Evolutionary conservation across 768 basidiomycete species (phyloP).

Genomic region (Agaricus sinodeliciosus): DNA sequence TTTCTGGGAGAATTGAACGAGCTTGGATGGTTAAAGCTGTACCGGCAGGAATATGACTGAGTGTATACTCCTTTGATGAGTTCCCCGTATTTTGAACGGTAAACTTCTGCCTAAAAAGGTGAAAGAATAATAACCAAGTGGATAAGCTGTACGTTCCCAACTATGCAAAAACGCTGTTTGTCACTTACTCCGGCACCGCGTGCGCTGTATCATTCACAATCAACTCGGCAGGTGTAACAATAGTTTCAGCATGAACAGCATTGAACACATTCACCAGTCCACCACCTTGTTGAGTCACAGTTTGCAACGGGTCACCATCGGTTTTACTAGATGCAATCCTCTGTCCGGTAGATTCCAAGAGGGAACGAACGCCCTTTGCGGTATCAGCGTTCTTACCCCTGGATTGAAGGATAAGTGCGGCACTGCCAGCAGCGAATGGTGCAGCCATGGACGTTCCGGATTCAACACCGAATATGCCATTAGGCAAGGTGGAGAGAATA

Average conservation of each 20-base stretch:
- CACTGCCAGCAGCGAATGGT: slow-evolving; percentile 39
- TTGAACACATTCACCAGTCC: slow-evolving; percentile 49
- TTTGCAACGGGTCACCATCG: slow-evolving; percentile 40
- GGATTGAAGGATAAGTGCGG: slow-evolving; percentile 36
- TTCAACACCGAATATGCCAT: slow-evolving; percentile 30
- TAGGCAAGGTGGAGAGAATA: slow-evolving; percentile 40
- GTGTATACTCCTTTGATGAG: slow-evolving; percentile 33
- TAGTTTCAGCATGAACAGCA: slow-evolving; percentile 41
- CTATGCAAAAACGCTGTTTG: too few species aligned
- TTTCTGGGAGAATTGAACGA: slow-evolving; percentile 27
- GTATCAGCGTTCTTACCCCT: slow-evolving; percentile 28
- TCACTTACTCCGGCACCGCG: slow-evolving; percentile 32
- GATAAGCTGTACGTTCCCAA: not conserved
- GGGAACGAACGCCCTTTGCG: slow-evolving; percentile 21
- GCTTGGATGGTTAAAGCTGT: slow-evolving; percentile 41
- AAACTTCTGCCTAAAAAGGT: slow-evolving; percentile 35
- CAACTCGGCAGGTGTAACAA: slow-evolving; percentile 45
- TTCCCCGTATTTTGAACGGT: slow-evolving; percentile 42
- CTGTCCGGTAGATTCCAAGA: slow-evolving; percentile 40
- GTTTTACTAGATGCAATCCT: slow-evolving; percentile 32
- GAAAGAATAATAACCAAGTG: not conserved
- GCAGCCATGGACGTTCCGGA: slow-evolving; percentile 42
- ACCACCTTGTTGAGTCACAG: slow-evolving; percentile 41
- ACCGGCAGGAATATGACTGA: slow-evolving; percentile 52
- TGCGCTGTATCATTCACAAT: slow-evolving; percentile 56